Conservation (phyloP, 345 rosid species). For the Eucalyptus polyanthemos region DNA sequence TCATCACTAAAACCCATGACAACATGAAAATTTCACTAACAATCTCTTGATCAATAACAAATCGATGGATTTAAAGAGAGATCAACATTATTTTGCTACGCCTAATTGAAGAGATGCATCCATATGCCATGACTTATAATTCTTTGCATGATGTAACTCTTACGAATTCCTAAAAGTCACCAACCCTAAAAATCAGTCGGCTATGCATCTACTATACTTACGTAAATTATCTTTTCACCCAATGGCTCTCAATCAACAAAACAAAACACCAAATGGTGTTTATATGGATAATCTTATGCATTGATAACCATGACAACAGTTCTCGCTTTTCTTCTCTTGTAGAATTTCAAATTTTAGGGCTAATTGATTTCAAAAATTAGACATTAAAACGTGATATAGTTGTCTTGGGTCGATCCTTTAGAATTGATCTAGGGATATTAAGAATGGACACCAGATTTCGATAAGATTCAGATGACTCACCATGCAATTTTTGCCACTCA, state of each 20-base stretch:
- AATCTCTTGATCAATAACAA: not conserved
- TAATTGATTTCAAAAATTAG: not conserved
- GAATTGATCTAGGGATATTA: not conserved
- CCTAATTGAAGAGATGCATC: not conserved
- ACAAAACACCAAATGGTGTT: not conserved
- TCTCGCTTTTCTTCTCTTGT: not conserved
- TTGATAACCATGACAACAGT: not conserved
- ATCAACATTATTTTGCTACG: not conserved
- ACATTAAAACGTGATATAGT: not conserved
- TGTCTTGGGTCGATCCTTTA: not conserved
- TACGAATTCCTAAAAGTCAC: not conserved
- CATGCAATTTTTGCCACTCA: constrained; percentile 67
- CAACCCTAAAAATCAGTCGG: not conserved
- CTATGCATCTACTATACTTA: not conserved
- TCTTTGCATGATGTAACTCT: not conserved
- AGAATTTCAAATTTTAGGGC: not conserved
- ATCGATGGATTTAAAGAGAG: not conserved
- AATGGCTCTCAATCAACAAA: not conserved
- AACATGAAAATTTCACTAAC: not conserved
- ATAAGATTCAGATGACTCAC: constrained; percentile 11
- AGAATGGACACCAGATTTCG: not conserved
- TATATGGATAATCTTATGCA: not conserved
- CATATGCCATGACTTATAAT: not conserved
- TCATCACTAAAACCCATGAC: not conserved
- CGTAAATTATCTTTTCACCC: not conserved